Evolutionary conservation across 2,329 filamentous ascomycete species (phyloP), one percentile per base, ranked within the genome.

Genomic region (Camillea tinctor): DNA sequence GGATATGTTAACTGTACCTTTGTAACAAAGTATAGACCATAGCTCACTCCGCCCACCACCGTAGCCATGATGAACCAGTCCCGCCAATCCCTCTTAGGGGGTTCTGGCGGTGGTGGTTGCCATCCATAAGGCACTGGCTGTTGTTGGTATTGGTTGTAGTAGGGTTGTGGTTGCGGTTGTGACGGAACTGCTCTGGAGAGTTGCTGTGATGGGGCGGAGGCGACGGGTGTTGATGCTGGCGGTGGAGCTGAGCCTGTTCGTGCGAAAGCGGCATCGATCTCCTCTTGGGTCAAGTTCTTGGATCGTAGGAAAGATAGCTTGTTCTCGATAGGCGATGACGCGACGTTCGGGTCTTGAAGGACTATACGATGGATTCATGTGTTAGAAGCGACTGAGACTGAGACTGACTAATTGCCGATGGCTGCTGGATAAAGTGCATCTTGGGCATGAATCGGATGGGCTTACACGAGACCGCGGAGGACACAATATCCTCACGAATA

Each of bases 61-160:
- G 95, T 99, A 7, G 95, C 95, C 92, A 98, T 97, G 76, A 99
- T 98, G 77, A 99, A 99, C 91, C 93, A 98, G 74, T 99, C 95
- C 63, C 96, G 86, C 95, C 95, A 99, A 77, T 99, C 95, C 71
- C 95, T 84, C 73, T 87, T 88, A 2, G 93, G 93, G 2, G 87
- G 77, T 58, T 84, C 80, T 1, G 82, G 82, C 3, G 84, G 80
- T 7, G 81, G 76, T 24, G 76, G 80, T 69, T 86, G 85, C 85
- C 85, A 88, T 66, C 81, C 79, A 60, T 81, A 80, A 1, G 77
- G 77, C 61, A 81, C 81, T 54, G 36, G 36, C 6, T 80, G 74
- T 44, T 80, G 74, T 57, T 77, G 76, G 58, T 83, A 83, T 56
- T 75, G 74, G 50, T 77, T 77, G 68, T 82, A 80, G 64, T 79